Conservation (phyloP, 2,329 filamentous ascomycete genomes). For the Metarhizium humberi region DNA sequence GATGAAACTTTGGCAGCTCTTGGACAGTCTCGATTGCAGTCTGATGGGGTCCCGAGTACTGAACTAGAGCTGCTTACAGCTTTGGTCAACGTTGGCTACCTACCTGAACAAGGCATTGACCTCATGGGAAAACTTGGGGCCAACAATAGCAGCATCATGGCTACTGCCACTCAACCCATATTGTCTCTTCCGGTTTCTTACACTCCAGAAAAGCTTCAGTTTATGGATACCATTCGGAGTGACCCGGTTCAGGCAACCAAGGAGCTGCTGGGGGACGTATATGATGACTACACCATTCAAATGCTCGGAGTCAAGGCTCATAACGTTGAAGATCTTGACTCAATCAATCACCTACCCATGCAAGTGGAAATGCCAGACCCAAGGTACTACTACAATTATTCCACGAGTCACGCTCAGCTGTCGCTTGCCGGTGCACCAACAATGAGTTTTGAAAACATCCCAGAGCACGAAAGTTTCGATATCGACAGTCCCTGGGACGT, state of each 20-base stretch:
- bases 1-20: constrained; percentile 3
- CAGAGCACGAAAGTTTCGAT: constrained; percentile 13
- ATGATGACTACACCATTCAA: constrained; percentile 6
- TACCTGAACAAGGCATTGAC: constrained; percentile 11
- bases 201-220: constrained; percentile 12
- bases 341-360: constrained; percentile 10
- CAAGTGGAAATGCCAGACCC: constrained; percentile 8
- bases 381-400: constrained; percentile 8
- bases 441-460: constrained; percentile 10
- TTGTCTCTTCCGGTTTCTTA: constrained; percentile 3
- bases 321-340: constrained; percentile 9
- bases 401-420: constrained; percentile 4
- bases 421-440: constrained; percentile 1
- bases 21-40: not conserved
- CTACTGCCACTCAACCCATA: constrained; percentile 8
- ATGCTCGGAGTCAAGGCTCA: constrained; percentile 7
- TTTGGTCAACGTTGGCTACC: constrained; percentile 16
- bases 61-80: constrained; percentile 19
- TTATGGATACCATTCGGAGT: constrained; percentile 11
- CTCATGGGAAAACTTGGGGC: constrained; percentile 14
- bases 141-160: constrained; percentile 18
- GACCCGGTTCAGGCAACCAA: constrained; percentile 12
- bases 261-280: constrained; percentile 12
- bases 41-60: constrained; percentile 13
- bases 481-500: constrained; percentile 15